Conservation (phyloP, 768 basidiomycete species). For the Kockovaella imperatae region DNA sequence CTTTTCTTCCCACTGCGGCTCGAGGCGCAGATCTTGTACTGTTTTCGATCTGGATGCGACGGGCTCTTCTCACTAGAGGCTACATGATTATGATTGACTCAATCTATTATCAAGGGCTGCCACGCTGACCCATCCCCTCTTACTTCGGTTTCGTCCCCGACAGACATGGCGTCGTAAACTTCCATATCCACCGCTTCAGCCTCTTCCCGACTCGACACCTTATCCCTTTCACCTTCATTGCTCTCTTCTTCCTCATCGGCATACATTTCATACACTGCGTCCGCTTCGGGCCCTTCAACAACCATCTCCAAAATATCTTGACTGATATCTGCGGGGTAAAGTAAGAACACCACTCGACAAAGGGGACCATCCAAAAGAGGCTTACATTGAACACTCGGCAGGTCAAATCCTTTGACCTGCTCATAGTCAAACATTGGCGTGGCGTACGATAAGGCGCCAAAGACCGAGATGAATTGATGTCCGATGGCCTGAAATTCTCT, state of each 20-base stretch:
- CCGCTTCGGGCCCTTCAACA: neutral
- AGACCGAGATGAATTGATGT: constrained; percentile 30
- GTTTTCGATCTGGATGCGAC: no score
- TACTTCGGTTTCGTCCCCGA: neutral
- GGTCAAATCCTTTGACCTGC: neutral
- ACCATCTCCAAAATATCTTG: constrained; percentile 1
- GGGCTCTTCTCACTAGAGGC: no score
- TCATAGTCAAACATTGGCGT: constrained; percentile 15
- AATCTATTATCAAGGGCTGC: no score
- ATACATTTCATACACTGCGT: neutral
- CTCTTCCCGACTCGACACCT: neutral
- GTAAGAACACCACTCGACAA: neutral
- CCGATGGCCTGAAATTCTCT: constrained; percentile 31
- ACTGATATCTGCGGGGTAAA: neutral
- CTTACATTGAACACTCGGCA: neutral
- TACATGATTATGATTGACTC: no score
- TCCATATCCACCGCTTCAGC: constrained; percentile 2
- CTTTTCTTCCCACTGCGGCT: no score
- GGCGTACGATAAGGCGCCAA: constrained; percentile 36
- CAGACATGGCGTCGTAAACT: constrained; percentile 2
- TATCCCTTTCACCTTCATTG: constrained; percentile 1
- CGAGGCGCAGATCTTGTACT: no score
- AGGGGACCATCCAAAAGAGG: no score
- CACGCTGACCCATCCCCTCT: no score
- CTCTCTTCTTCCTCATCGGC: constrained; percentile 6